Base-by-base conservation (phyloP, 2,329 filamentous ascomycete genomes). In the Penicillium sp. region DNA sequence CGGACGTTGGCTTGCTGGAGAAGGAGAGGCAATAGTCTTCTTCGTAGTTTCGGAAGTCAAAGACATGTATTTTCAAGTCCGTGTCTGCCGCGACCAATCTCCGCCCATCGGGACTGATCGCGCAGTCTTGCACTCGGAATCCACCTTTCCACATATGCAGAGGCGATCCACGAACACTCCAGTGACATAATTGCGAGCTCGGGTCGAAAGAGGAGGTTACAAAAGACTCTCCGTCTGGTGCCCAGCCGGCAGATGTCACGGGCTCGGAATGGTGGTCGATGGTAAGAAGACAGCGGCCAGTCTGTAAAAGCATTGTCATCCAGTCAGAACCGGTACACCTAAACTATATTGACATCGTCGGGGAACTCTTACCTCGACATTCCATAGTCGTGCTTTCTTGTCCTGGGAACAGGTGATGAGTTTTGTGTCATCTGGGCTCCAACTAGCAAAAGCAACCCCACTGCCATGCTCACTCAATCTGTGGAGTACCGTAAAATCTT, bases 221-320 rank as follows among this genome's bases (percentile, higher is more conserved):
- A 64, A 97, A 92, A 0, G 85, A 86, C 58, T 85, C 78, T 41
- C 88, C 88, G 67, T 96, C 89, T 0, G 86, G 83, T 6, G 89
- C 83, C 93, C 94, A 99, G n/a, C 90, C 89, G 56, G 92, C 95
- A 54, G 89, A 87, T 44, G 90, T 96, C 35, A 96, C 90, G 0
- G 92, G 89, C 66, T 96, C 88, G n/a, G 83, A 82, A 65, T 94
- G 92, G 46, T 86, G 82, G 49, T 85, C 81, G 15, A 93, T 81
- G 8, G 80, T 84, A 53, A 84, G 81, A 40, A 90, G 77, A 43
- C 86, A 78, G 37, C 77, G 75, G 0, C 89, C 89, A 6, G 82
- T 84, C 85, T 91, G 62, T 23, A 12, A 31, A 12, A 22, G 6
- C 8, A 33, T 9, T n/a, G 29, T 8, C 3, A 12, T 14, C 31